phyloP scores from a whole-genome alignment of 345 rosid genomes.

The Hibiscus mutabilis region DNA sequence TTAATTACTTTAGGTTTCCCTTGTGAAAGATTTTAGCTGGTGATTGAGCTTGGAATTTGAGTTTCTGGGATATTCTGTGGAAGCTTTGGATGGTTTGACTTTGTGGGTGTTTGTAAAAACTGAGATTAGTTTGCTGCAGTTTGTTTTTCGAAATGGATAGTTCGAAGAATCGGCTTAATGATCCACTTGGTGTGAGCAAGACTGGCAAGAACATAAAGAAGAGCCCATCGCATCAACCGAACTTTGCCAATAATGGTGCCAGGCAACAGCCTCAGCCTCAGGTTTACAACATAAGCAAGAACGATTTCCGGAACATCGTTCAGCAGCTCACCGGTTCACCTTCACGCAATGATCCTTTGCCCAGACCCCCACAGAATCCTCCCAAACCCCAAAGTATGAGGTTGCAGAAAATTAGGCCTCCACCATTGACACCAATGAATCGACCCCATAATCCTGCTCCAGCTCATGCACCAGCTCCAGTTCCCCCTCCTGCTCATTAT shows the following conservation, averaged over 20 bases:
- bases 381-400: slow-evolving; percentile 72
- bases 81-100: slow-evolving; percentile 13
- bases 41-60: slow-evolving; percentile 9
- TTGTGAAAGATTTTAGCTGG: too few species aligned
- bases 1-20: too few species aligned
- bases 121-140: background rate
- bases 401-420: slow-evolving; percentile 80
- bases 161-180: slow-evolving; percentile 59
- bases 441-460: slow-evolving; percentile 38
- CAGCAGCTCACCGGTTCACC: slow-evolving; percentile 92
- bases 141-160: slow-evolving; percentile 51
- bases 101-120: background rate
- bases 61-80: background rate
- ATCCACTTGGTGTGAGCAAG: slow-evolving; percentile 83
- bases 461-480: slow-evolving; percentile 22
- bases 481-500: slow-evolving; percentile 24
- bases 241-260: slow-evolving; percentile 37
- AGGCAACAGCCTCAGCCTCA: slow-evolving; percentile 83
- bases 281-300: slow-evolving; percentile 92
- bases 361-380: slow-evolving; percentile 67
- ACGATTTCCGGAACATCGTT: slow-evolving; percentile 75
- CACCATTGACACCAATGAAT: slow-evolving; percentile 62
- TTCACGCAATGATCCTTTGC: slow-evolving; percentile 54
- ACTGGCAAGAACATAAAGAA: slow-evolving; percentile 73
- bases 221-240: slow-evolving; percentile 84